Evolutionary conservation across 805 yeast genomes (phyloP).

Genomic region (Hanseniaspora vineae): DNA sequence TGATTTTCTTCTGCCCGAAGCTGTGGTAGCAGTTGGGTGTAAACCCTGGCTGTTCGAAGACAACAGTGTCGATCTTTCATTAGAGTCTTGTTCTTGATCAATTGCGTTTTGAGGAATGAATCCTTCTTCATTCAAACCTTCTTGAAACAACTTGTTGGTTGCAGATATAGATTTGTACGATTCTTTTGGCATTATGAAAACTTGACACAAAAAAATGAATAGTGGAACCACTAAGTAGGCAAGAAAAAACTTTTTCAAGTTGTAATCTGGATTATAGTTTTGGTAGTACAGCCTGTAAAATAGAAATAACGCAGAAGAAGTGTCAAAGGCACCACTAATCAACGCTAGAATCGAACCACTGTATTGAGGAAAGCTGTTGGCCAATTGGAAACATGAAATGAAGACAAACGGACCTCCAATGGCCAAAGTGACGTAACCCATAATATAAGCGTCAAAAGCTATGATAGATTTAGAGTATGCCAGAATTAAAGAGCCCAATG

Average conservation of each 20-base stretch:
- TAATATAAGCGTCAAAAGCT: constrained; percentile 48
- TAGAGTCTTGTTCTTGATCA: constrained; percentile 33
- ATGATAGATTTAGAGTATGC: constrained; percentile 6
- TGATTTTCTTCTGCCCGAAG: constrained; percentile 33
- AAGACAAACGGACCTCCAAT: constrained; percentile 91
- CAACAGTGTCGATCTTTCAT: constrained; percentile 23
- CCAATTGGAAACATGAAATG: constrained; percentile 79
- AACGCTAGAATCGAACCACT: constrained; percentile 75
- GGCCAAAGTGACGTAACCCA: constrained; percentile 67
- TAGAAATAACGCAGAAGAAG: constrained; percentile 80
- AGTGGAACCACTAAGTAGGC: constrained; percentile 61
- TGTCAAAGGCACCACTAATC: constrained; percentile 87
- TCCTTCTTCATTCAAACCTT: constrained; percentile 64
- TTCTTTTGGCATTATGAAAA: constrained; percentile 66
- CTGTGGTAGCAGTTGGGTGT: constrained; percentile 11
- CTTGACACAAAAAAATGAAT: constrained; percentile 62
- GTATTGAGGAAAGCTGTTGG: constrained; percentile 71
- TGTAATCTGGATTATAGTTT: constrained; percentile 11
- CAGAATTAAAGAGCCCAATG: constrained; percentile 35
- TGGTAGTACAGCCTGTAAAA: constrained; percentile 57
- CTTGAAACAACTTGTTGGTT: constrained; percentile 54
- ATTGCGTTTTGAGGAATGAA: constrained; percentile 29
- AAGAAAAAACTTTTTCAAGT: constrained; percentile 49
- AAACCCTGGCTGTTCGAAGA: constrained; percentile 7
- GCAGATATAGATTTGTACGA: constrained; percentile 42